Base-by-base conservation (phyloP, 1,284 basidiomycete genomes). In the Leucocoprinus gongylophorus region DNA sequence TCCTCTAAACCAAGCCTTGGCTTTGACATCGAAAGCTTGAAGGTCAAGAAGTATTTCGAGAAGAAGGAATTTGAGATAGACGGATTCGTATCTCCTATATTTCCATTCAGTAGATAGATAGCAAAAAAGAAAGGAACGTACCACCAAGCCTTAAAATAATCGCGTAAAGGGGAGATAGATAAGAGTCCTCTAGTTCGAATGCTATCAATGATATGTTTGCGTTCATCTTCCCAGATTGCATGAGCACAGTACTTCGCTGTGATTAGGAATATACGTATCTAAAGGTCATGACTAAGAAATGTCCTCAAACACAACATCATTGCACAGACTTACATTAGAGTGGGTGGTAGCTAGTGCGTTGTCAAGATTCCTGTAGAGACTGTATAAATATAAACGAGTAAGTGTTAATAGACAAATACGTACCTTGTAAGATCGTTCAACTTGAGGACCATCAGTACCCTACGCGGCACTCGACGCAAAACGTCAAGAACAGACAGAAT, bases 221-320 rank as follows among this genome's bases (percentile, higher is more conserved):
- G 75, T 54, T 95, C 91, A 62, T 90, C 87, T 58, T 80, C 73
- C 85, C 92, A 97, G 2, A 94, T 88, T 35, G 93, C 83, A 18
- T 73, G 74, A 44, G 85, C 79, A 66, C 95, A 98, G 67, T 91
- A 97, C 60, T 91, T 88, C 0, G 94, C 94, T 5, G 90, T 88
- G 55, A 98, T 89, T 37, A 98, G 67, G 67, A 97, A 99, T 61
- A 97, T 83, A 10, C 94, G 86, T 55, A 84, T 74, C 78, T 88
- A 56, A 44, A 50, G 15, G 50, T 20, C 21, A 41, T 35, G 12
- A 30, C 53, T 15, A 21, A 48, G 43, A 35, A 5, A 33, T 18
- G 20, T 10, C 8, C 21, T 21, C 20, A 13, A 39, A 29, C n/a
- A 10, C 8, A 39, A 29, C n/a, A 10, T n/a, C 5, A 35, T 10